Evolutionary conservation across 176 grass and related monocot genomes (phyloP), one percentile per base, ranked within the genome.

Genomic region (Pontederia paniculata): DNA sequence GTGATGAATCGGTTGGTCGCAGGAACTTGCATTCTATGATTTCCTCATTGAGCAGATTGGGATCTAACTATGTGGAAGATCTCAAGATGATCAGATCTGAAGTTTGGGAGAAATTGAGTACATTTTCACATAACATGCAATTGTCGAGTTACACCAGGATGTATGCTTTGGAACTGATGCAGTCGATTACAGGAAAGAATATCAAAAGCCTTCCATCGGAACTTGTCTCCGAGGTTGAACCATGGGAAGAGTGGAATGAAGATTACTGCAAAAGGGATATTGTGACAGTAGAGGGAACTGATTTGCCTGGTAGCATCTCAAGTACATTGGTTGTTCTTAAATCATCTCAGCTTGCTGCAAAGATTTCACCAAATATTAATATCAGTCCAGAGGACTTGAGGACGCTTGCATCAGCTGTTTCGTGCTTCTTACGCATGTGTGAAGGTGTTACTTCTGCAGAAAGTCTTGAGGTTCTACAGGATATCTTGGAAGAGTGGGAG

Each of bases 401-500:
- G 47, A 88, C 74, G 42, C 72, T 90, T 77, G 80, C 82, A 12
- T 84, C 80, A 63, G 93, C 93, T 22, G 74, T 84, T 65, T 88
- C 80, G 76, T 89, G 93, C 22, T 97, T 97, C 72, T 77, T 97
- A 66, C 57, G 77, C 16, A 70, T 97, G 57, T 90, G 68, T 10
- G 77, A 90, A 82, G 65, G 28, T 71, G 74, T 74, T 79, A 68
- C 70, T 70, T 78, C 86, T 79, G 68, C 60, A 16, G 65, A 74
- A 58, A 69, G 53, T 62, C 50, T 90, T 56, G 51, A 61, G 73
- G 61, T 88, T 84, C 62, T 97, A 74, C 78, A 82, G 71, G 69
- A 63, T 52, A 80, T 97, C 50, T 78, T 97, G 73, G 80, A 97
- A 54, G 79, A 97, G 75, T 97, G 93, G 93, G 86, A 97, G n/a